Conservation (phyloP, 1,139 yeast species). For the Magnusiomyces fungicola region DNA sequence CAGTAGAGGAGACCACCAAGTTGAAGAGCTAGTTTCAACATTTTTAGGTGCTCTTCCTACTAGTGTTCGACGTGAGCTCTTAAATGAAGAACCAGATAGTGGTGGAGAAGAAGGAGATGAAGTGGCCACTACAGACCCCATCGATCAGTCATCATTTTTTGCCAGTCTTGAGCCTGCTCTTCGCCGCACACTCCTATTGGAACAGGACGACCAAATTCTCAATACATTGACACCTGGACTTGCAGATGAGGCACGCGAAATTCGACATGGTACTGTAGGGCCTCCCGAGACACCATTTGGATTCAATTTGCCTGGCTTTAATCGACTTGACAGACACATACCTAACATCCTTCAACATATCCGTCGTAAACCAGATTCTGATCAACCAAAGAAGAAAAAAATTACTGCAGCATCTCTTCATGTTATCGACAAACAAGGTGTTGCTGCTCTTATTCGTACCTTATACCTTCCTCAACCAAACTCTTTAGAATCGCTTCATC, state of each 20-base stretch:
- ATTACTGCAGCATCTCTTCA: slow-evolving; percentile 37
- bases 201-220: slow-evolving; percentile 31
- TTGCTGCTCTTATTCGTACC: slow-evolving; percentile 63
- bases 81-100: slow-evolving; percentile 50
- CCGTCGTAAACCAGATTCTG: slow-evolving; percentile 14
- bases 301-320: neutral
- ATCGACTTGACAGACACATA: neutral
- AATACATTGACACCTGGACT: slow-evolving; percentile 29
- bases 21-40: slow-evolving; percentile 70
- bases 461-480: slow-evolving; percentile 69
- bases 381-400: slow-evolving; percentile 19
- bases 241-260: slow-evolving; percentile 30
- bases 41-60: slow-evolving; percentile 79
- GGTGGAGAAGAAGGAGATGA: slow-evolving; percentile 32
- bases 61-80: slow-evolving; percentile 61
- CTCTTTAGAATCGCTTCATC: slow-evolving; percentile 57
- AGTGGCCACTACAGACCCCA: slow-evolving; percentile 20
- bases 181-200: slow-evolving; percentile 31
- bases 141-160: slow-evolving; percentile 29
- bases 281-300: slow-evolving; percentile 8
- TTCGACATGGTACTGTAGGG: slow-evolving; percentile 20
- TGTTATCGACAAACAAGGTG: slow-evolving; percentile 66
- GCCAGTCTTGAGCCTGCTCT: slow-evolving; percentile 33
- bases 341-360: neutral
- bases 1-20: slow-evolving; percentile 37